Evolutionary conservation across 768 basidiomycete species (phyloP).

Genomic region (Lactifluus piperatus): DNA sequence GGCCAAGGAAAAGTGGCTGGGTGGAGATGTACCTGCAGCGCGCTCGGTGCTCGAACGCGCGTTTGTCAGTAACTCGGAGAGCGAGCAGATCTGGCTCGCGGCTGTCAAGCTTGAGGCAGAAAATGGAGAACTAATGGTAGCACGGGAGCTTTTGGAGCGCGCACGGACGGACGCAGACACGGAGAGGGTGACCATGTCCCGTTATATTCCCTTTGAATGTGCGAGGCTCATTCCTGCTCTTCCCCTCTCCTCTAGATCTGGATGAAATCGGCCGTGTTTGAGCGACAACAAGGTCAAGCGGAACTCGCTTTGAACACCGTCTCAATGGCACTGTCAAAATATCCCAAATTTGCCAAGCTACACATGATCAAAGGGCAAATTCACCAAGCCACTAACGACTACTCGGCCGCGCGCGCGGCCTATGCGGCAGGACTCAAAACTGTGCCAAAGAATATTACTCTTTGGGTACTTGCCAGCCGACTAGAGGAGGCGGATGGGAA

Average conservation of each 20-base stretch:
- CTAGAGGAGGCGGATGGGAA: constrained; percentile 87
- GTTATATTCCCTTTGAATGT: neutral
- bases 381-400: constrained; percentile 51
- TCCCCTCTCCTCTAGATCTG: constrained; percentile 59
- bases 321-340: constrained; percentile 66
- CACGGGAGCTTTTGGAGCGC: constrained; percentile 76
- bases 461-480: constrained; percentile 86
- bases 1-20: constrained; percentile 94
- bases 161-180: constrained; percentile 90
- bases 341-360: constrained; percentile 83
- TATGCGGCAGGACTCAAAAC: constrained; percentile 80
- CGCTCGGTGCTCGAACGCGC: constrained; percentile 82
- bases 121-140: constrained; percentile 83
- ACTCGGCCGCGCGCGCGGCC: constrained; percentile 62
- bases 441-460: constrained; percentile 72
- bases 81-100: constrained; percentile 96
- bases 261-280: constrained; percentile 98
- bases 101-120: constrained; percentile 96
- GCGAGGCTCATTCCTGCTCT: constrained; percentile 1
- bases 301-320: constrained; percentile 69
- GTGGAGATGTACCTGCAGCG: constrained; percentile 84
- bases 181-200: constrained; percentile 53
- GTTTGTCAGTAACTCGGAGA: constrained; percentile 92
- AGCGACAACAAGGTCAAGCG: constrained; percentile 77
- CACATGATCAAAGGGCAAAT: constrained; percentile 99